These are phyloP conservation scores for Aristolochia fimbriata DNA, from an alignment of 164 flowering plant genomes.

Conservation along the genomic window DNA sequence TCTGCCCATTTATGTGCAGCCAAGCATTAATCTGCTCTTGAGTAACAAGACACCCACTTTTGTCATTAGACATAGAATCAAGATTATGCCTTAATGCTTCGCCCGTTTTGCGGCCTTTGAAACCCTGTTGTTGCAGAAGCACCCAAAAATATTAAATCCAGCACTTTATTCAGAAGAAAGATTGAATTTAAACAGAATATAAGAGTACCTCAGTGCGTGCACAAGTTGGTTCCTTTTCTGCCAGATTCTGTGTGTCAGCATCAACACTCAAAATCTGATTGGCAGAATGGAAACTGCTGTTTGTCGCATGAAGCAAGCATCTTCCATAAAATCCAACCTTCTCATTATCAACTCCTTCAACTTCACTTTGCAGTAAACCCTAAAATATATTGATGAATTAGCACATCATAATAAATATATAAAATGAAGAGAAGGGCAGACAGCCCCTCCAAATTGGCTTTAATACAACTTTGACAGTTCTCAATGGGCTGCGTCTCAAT, in stretches of 20 bases:
- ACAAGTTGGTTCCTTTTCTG: constrained; percentile 29
- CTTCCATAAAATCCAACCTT: constrained; percentile 53
- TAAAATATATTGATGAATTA: constrained; percentile 7
- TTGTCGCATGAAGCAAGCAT: constrained; percentile 41
- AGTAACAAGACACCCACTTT: constrained; percentile 45
- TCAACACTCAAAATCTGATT: constrained; percentile 10
- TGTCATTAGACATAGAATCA: constrained; percentile 16
- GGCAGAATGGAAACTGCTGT: constrained; percentile 8
- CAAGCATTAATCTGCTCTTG: constrained; percentile 73
- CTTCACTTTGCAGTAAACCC: constrained; percentile 64
- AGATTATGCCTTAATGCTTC: constrained; percentile 31
- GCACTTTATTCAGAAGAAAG: background rate
- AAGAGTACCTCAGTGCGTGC: constrained; percentile 53
- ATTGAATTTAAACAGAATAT: background rate
- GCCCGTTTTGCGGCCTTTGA: constrained; percentile 41
- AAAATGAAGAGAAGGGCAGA: background rate
- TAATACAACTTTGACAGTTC: too few species aligned
- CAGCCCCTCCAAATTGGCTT: too few species aligned
- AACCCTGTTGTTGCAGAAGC: constrained; percentile 29
- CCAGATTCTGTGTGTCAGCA: constrained; percentile 7
- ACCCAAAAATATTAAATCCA: background rate
- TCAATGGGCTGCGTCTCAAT: too few species aligned
- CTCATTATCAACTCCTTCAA: constrained; percentile 51
- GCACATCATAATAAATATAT: background rate
- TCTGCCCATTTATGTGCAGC: constrained; percentile 56